phyloP scores from a whole-genome alignment of 2,329 filamentous ascomycete genomes.

The Microsporum audouinii region DNA sequence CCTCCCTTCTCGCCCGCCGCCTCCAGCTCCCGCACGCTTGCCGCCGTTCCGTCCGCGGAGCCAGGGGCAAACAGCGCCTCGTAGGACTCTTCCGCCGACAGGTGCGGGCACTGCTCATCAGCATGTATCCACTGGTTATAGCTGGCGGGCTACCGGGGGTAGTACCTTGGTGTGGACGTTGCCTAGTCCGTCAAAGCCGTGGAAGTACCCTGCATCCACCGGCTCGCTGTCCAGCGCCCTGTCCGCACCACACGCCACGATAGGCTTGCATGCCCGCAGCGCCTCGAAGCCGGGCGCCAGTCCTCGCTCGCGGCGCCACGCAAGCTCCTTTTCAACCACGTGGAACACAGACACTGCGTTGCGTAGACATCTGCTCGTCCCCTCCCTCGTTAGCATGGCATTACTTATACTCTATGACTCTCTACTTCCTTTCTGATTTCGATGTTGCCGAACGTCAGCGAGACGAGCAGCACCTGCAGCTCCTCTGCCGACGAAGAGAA shows the following conservation, averaged over 20 bases:
- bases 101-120: conserved; percentile 51
- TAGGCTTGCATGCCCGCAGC: conserved; percentile 61
- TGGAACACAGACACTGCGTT: conserved; percentile 89
- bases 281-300: conserved; percentile 59
- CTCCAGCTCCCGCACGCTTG: conserved; percentile 40
- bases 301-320: conserved; percentile 64
- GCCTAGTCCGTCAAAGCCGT: conserved; percentile 65
- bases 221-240: conserved; percentile 74
- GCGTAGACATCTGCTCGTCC: conserved; percentile 55
- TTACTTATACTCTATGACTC: not conserved
- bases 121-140: not conserved
- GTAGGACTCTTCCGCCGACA: conserved; percentile 65
- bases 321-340: conserved; percentile 75
- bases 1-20: conserved; percentile 28
- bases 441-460: conserved; percentile 89
- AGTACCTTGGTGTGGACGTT: conserved; percentile 51
- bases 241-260: conserved; percentile 77
- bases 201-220: conserved; percentile 76
- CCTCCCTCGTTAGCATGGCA: too few relatives aligned
- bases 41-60: conserved; percentile 17
- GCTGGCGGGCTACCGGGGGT: conserved; percentile 14
- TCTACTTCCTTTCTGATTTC: conserved; percentile 59
- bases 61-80: conserved; percentile 51
- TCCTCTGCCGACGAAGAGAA: conserved; percentile 72
- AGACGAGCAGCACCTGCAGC: conserved; percentile 73